Evolutionary conservation across 2,329 filamentous ascomycete species (phyloP).

Genomic region (Westerdykella aurantiaca): DNA sequence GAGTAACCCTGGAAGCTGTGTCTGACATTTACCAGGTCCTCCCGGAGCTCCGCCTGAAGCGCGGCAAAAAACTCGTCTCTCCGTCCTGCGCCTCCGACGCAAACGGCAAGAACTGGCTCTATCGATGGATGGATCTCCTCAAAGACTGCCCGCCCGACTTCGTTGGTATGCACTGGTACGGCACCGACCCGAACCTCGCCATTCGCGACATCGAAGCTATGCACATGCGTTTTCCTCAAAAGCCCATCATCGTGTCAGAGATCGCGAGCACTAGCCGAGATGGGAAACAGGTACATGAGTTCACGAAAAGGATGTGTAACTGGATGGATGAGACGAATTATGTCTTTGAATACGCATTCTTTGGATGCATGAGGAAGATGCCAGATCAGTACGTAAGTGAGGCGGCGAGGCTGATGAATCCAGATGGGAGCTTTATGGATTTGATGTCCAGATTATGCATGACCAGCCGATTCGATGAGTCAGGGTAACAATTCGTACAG

Average conservation of each 20-base stretch:
- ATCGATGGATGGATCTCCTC: constrained; percentile 39
- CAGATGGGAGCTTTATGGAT: constrained; percentile 37
- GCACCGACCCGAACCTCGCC: constrained; percentile 28
- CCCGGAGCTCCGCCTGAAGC: constrained; percentile 26
- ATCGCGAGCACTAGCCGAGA: constrained; percentile 40
- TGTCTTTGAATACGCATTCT: constrained; percentile 38
- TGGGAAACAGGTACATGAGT: constrained; percentile 33
- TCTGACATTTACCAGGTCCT: constrained; percentile 11
- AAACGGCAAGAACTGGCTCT: constrained; percentile 39
- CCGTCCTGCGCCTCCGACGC: constrained; percentile 38
- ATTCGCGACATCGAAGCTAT: constrained; percentile 35
- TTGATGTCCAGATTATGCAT: constrained; percentile 24
- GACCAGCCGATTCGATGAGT: constrained; percentile 10
- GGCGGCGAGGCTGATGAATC: constrained; percentile 43
- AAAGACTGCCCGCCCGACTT: constrained; percentile 37
- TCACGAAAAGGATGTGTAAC: constrained; percentile 38
- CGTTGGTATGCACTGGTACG: constrained; percentile 44
- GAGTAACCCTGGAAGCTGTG: neutral
- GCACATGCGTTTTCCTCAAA: constrained; percentile 33
- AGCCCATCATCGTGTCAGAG: constrained; percentile 40
- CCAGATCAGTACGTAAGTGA: constrained; percentile 45
- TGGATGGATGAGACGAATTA: constrained; percentile 42
- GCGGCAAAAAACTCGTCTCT: constrained; percentile 35
- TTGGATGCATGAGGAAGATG: constrained; percentile 36
- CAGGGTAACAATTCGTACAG: too few relatives aligned